phyloP scores from a whole-genome alignment of 306 rosid genomes.

The Pterocarpus santalinus region DNA sequence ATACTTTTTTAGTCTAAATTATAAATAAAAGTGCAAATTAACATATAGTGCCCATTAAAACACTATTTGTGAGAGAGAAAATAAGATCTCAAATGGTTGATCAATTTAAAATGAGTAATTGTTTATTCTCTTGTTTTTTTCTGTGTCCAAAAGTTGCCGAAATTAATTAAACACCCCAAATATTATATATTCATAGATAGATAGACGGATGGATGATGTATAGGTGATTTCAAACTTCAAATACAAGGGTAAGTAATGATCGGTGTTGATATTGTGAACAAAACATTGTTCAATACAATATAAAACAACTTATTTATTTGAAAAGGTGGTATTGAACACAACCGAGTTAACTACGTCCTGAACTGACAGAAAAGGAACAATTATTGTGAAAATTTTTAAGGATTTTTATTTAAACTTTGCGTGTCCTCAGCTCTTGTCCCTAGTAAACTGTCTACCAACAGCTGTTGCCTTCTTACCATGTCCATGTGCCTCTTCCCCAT shows the following conservation, averaged over 20 bases:
- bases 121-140: background rate
- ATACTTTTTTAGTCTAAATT: too few relatives aligned
- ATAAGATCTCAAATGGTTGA: background rate
- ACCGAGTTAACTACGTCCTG: background rate
- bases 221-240: background rate
- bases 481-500: conserved; percentile 36
- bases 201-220: background rate
- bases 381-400: conserved; percentile 10
- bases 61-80: too few relatives aligned
- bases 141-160: background rate
- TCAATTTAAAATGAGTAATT: background rate
- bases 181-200: background rate
- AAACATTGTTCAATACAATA: too few relatives aligned
- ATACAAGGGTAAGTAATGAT: background rate
- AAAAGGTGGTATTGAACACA: background rate
- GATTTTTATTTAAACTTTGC: conserved; percentile 7
- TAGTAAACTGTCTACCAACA: conserved; percentile 53
- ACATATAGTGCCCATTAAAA: too few relatives aligned
- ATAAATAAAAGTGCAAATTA: too few relatives aligned
- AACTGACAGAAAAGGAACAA: conserved; percentile 14
- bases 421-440: conserved; percentile 42
- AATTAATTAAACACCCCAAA: background rate
- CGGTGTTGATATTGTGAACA: too few relatives aligned
- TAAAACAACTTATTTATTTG: too few relatives aligned
- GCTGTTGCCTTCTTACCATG: conserved; percentile 54